phyloP scores from a whole-genome alignment of 768 basidiomycete genomes.

The Glaciozyma martinii region DNA sequence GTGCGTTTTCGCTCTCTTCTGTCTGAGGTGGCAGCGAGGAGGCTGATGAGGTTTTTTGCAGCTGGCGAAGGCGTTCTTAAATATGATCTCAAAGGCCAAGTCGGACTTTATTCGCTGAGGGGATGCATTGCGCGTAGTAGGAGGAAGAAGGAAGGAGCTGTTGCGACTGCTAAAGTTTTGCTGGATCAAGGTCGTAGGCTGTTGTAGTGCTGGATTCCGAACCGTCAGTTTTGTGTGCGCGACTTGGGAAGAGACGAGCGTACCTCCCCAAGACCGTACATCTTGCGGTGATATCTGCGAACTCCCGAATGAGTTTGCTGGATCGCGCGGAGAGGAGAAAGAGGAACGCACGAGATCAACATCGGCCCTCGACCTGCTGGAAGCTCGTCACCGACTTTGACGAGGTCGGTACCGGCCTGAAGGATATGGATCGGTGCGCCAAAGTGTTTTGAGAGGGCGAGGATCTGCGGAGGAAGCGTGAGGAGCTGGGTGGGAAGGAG shows the following conservation, averaged over 20 bases:
- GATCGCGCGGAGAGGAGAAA: not conserved
- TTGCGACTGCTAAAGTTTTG: too few species aligned
- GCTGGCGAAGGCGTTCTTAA: not conserved
- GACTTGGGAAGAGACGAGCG: not conserved
- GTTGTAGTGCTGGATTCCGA: constrained; percentile 4
- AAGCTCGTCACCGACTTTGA: constrained; percentile 62
- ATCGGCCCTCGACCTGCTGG: constrained; percentile 43
- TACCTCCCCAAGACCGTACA: constrained; percentile 85
- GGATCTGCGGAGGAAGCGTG: constrained; percentile 45
- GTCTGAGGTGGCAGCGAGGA: too few species aligned
- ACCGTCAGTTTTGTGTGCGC: not conserved
- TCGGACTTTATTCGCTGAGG: too few species aligned
- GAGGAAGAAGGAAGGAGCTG: too few species aligned
- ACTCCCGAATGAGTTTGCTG: constrained; percentile 39
- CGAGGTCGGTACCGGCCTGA: constrained; percentile 66
- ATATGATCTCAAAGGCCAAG: not conserved
- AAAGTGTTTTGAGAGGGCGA: constrained; percentile 72
- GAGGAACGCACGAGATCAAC: constrained; percentile 36
- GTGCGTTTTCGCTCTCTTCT: not conserved
- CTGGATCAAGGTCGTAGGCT: not conserved
- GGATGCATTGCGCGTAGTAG: too few species aligned
- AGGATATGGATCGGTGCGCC: constrained; percentile 82
- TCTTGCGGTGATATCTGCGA: constrained; percentile 83
- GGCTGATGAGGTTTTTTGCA: not conserved
- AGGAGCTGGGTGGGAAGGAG: not conserved